Base-by-base conservation (phyloP, 2,329 filamentous ascomycete genomes). In the Alternaria solani region DNA sequence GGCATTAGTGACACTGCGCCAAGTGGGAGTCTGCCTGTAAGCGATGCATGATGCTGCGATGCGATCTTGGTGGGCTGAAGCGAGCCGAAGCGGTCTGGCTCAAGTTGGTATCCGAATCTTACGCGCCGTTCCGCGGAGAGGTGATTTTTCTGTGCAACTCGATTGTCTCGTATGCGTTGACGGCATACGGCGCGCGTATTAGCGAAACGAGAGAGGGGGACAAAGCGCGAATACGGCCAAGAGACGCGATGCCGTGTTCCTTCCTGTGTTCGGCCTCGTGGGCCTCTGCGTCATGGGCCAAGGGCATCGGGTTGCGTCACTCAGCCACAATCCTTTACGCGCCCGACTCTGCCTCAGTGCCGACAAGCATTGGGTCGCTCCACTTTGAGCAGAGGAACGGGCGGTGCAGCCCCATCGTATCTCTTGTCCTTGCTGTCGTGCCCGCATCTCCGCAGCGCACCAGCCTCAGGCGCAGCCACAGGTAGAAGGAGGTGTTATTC, bases 391-490 rank as follows among this genome's bases (percentile, higher is more conserved):
- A 59, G 55, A 58, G 34, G 57, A 56, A 57, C 55, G 32, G 49
- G 64, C 60, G 51, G 53, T 63, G 56, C 55, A 65, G 55, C 39
- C 54, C 47, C 55, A 61, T 59, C 57, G 20, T 57, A 38, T 48
- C 49, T 56, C 53, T 63, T 55, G 43, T 60, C 46, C 42, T 56
- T 44, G 59, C 49, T 44, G 54, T 48, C 41, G 53, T 42, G 56
- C 55, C 55, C 51, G 59, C 59, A 51, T 53, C 42, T 63, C 57
- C 56, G 63, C 65, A 62, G 39, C 54, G 57, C 61, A 61, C 47
- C 58, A 71, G 67, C 68, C 68, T 67, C 67, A 71, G 61, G 55
- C 63, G 55, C 69, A 67, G 71, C 72, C 71, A 71, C 70, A 72
- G 44, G 20, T n/a, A 41, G 62, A 32, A 38, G 41, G 51, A 36